A percentile compares a stretch with the other conserved stretches of the same genome.
Conservation (phyloP, 192 early-diverging fungal species). For the Gonapodya sp. region DNA sequence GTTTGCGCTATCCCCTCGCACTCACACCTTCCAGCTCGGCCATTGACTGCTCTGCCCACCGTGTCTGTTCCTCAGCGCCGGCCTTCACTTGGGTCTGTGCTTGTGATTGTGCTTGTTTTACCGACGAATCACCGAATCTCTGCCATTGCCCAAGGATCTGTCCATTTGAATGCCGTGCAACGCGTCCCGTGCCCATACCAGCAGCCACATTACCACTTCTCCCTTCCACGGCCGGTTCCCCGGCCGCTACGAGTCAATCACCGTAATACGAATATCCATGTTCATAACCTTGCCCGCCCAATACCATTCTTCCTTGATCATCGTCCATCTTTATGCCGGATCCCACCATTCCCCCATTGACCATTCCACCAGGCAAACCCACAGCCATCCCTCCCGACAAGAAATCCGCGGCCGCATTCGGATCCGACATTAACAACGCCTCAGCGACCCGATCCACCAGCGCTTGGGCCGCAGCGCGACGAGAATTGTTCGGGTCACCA, state of each 20-base stretch:
- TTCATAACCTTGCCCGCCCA: neutral
- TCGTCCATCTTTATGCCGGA: neutral
- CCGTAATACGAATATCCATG: neutral
- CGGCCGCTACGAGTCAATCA: neutral
- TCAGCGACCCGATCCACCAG: neutral
- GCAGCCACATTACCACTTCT: too few relatives aligned
- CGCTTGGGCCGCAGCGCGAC: neutral
- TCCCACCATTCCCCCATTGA: neutral
- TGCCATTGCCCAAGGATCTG: too few relatives aligned
- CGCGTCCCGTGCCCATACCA: too few relatives aligned
- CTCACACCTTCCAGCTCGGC: too few relatives aligned
- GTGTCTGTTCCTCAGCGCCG: too few relatives aligned
- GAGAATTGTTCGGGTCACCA: neutral
- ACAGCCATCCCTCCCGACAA: neutral
- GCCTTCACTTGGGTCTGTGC: too few relatives aligned
- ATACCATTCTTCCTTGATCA: neutral
- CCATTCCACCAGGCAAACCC: neutral
- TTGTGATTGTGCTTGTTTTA: too few relatives aligned
- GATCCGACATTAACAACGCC: neutral
- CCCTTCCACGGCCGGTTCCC: too few relatives aligned
- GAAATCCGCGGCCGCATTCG: neutral
- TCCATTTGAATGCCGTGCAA: too few relatives aligned
- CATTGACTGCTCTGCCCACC: too few relatives aligned
- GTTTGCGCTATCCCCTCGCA: too few relatives aligned
- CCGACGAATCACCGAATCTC: too few relatives aligned